Percentiles rank a stretch among this genome's conserved stretches.
Evolutionary conservation across 2,329 filamentous ascomycete species (phyloP).

Genomic region (Penicillium freii): DNA sequence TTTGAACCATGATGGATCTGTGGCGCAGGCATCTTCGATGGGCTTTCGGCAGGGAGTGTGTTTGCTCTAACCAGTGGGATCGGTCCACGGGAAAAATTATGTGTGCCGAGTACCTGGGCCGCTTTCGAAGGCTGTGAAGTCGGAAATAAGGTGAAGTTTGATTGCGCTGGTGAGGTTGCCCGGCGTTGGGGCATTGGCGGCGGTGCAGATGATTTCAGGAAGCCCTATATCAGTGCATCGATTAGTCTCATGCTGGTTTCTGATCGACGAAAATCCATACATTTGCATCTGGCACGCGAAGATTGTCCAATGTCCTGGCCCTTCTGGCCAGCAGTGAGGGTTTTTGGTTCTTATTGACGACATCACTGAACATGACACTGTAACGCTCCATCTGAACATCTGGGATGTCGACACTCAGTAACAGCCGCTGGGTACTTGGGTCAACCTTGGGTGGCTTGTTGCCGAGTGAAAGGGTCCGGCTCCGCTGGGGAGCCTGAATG

Average conservation of each 20-base stretch:
- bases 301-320: slow-evolving; percentile 44
- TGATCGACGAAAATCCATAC: slow-evolving; percentile 26
- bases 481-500: slow-evolving; percentile 4
- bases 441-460: slow-evolving; percentile 5
- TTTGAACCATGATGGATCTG: slow-evolving; percentile 8
- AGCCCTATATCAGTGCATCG: slow-evolving; percentile 7
- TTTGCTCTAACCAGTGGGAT: slow-evolving; percentile 29
- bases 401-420: slow-evolving; percentile 78
- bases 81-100: slow-evolving; percentile 31
- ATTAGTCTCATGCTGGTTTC: background rate
- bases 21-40: slow-evolving; percentile 12
- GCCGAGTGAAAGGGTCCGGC: slow-evolving; percentile 13
- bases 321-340: slow-evolving; percentile 36
- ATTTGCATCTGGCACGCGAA: slow-evolving; percentile 53
- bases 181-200: slow-evolving; percentile 31
- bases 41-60: slow-evolving; percentile 18
- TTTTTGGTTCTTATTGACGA: slow-evolving; percentile 55
- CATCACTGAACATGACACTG: slow-evolving; percentile 84
- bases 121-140: slow-evolving; percentile 32
- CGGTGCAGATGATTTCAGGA: slow-evolving; percentile 11
- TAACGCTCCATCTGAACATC: slow-evolving; percentile 80
- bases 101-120: slow-evolving; percentile 30
- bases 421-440: slow-evolving; percentile 26
- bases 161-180: slow-evolving; percentile 38
- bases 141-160: slow-evolving; percentile 42